phyloP scores from a whole-genome alignment of 768 basidiomycete genomes.

The Pisolithus marmoratus region DNA sequence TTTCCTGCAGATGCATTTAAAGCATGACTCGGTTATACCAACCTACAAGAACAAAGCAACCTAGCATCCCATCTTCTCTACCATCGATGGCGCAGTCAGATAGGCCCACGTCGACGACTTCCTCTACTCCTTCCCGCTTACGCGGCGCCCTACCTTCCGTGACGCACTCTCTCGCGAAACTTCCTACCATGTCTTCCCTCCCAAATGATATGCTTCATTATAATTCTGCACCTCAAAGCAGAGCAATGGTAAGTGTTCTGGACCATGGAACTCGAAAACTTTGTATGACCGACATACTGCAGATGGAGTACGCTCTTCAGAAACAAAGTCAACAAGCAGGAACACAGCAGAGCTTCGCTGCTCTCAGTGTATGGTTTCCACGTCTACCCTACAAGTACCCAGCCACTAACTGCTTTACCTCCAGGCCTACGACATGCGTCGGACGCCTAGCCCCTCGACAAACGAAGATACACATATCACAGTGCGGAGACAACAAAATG shows the following conservation, averaged over 20 bases:
- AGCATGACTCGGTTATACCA: background rate
- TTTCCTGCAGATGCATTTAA: conserved; percentile 25
- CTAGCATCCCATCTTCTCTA: conserved; percentile 19
- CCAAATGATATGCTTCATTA: conserved; percentile 29
- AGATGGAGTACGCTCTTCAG: conserved; percentile 29
- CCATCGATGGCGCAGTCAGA: conserved; percentile 30
- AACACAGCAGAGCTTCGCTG: conserved; percentile 10
- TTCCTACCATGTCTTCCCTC: conserved; percentile 27
- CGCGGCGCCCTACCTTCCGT: conserved; percentile 28
- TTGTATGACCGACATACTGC: conserved; percentile 8
- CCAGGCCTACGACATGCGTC: conserved; percentile 25
- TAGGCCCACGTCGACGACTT: conserved; percentile 28
- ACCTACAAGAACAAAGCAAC: conserved; percentile 8
- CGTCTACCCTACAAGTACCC: background rate
- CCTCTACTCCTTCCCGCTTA: conserved; percentile 25
- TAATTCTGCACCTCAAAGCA: conserved; percentile 24
- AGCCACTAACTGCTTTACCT: background rate
- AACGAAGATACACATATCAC: conserved; percentile 29
- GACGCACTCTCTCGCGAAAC: conserved; percentile 27
- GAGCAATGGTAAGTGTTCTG: conserved; percentile 19
- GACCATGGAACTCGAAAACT: background rate
- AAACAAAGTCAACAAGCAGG: conserved; percentile 26
- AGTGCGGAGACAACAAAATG: conserved; percentile 24
- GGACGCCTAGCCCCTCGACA: conserved; percentile 28
- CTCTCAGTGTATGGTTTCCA: conserved; percentile 17